Evolutionary conservation across 345 rosid species (phyloP).

Genomic region (Sapria himalayana): DNA sequence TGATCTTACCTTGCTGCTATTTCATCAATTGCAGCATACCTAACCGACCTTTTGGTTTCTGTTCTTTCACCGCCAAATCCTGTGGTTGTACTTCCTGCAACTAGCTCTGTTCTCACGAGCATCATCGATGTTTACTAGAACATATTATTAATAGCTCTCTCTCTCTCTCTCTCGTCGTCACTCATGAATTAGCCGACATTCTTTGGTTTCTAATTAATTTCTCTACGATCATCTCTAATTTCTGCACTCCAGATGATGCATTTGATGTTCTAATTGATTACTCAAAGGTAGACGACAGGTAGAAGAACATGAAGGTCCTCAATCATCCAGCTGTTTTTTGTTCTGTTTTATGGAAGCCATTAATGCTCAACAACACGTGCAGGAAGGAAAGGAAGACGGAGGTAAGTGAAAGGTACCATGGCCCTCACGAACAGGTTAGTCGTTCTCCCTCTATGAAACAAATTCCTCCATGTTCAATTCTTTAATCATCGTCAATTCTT

Average conservation of each 20-base stretch:
- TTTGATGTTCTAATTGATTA: constrained; percentile 10
- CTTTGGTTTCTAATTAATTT: constrained; percentile 6
- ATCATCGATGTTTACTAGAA: constrained; percentile 5
- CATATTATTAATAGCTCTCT: constrained; percentile 11
- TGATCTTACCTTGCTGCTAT: constrained; percentile 86
- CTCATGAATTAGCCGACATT: constrained; percentile 19
- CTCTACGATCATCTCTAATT: constrained; percentile 2
- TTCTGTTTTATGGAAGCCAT: too few species aligned
- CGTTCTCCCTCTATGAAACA: too few species aligned
- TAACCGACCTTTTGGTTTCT: constrained; percentile 85
- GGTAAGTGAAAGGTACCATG: too few species aligned
- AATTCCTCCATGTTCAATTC: too few species aligned
- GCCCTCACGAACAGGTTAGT: too few species aligned
- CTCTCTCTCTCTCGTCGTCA: constrained; percentile 5
- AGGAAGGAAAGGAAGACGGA: too few species aligned
- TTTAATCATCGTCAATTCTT: too few species aligned
- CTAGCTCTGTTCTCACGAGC: constrained; percentile 7
- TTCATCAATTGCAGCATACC: constrained; percentile 97
- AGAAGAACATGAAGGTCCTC: background rate
- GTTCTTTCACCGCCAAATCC: constrained; percentile 89
- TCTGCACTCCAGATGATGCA: too few species aligned
- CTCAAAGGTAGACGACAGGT: constrained; percentile 8
- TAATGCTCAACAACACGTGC: too few species aligned
- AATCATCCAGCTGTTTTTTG: background rate
- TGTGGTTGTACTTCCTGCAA: constrained; percentile 84